Conservation (phyloP, 31 red algal species). For the Asparagopsis taxiformis region DNA sequence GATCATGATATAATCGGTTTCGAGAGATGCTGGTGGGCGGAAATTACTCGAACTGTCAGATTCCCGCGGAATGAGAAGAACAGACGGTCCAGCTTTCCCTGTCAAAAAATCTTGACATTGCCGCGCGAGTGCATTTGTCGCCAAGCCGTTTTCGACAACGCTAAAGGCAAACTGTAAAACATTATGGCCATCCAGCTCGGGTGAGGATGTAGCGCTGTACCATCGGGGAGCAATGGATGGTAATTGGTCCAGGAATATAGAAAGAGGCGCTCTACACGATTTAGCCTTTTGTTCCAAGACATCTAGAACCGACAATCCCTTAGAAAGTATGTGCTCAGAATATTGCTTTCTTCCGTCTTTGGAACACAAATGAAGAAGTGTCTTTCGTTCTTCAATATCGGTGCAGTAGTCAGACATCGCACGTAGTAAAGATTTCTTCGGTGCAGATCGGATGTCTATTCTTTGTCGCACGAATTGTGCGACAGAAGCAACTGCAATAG, state of each 20-base stretch:
- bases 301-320: constrained; percentile 33
- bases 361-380: constrained; percentile 47
- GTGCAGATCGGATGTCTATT: constrained; percentile 55
- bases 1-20: constrained; percentile 85
- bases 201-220: constrained; percentile 87
- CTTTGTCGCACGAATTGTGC: constrained; percentile 48
- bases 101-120: constrained; percentile 21
- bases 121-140: constrained; percentile 29
- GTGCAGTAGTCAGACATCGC: constrained; percentile 60
- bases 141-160: constrained; percentile 54
- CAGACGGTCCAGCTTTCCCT: neutral
- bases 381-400: constrained; percentile 30
- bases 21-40: constrained; percentile 60
- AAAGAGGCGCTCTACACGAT: constrained; percentile 64
- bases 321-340: constrained; percentile 29
- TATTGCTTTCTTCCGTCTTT: constrained; percentile 66
- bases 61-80: constrained; percentile 51
- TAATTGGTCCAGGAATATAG: constrained; percentile 70
- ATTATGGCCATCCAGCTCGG: constrained; percentile 39
- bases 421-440: constrained; percentile 62
- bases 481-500: constrained; percentile 17
- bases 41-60: constrained; percentile 69
- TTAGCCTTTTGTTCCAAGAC: constrained; percentile 53
- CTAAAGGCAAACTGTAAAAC: constrained; percentile 56
- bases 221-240: constrained; percentile 69